Evolutionary conservation across 2,329 filamentous ascomycete genomes (phyloP).

Genomic region (Aspergillus clavatus): DNA sequence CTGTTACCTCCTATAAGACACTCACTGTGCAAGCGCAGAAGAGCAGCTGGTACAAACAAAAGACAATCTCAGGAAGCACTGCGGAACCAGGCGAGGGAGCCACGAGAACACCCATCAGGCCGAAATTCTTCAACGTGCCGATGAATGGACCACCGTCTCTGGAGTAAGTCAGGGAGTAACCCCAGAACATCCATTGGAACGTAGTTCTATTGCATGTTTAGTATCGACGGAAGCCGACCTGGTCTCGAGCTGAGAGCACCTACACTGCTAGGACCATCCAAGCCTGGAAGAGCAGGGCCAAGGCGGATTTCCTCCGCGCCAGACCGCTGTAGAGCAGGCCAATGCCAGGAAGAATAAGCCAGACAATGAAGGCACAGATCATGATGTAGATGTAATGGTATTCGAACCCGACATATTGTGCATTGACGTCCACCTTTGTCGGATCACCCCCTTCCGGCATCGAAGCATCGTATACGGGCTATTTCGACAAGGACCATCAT

Average conservation of each 20-base stretch:
- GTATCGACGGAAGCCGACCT: neutral
- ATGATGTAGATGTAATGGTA: constrained; percentile 57
- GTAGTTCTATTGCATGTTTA: constrained; percentile 27
- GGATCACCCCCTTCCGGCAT: constrained; percentile 53
- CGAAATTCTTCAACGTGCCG: constrained; percentile 58
- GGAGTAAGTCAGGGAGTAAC: constrained; percentile 60
- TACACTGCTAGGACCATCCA: constrained; percentile 54
- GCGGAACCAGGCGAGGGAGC: constrained; percentile 56
- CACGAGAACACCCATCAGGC: constrained; percentile 56
- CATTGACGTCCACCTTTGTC: constrained; percentile 51
- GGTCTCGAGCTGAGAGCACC: constrained; percentile 11
- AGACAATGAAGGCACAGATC: constrained; percentile 58
- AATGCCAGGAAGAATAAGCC: constrained; percentile 63
- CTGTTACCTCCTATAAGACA: no score
- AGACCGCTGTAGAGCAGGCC: constrained; percentile 62
- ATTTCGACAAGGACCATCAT: constrained; percentile 2
- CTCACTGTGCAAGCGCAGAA: constrained; percentile 49
- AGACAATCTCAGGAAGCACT: constrained; percentile 60
- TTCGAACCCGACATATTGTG: constrained; percentile 55
- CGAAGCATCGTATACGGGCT: constrained; percentile 35
- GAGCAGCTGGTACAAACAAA: constrained; percentile 61
- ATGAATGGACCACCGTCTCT: constrained; percentile 59
- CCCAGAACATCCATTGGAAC: constrained; percentile 60
- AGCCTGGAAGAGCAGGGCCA: constrained; percentile 59
- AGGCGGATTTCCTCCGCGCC: constrained; percentile 57